phyloP scores from a whole-genome alignment of 208 protist genomes.

The Phytomonas sp. region DNA sequence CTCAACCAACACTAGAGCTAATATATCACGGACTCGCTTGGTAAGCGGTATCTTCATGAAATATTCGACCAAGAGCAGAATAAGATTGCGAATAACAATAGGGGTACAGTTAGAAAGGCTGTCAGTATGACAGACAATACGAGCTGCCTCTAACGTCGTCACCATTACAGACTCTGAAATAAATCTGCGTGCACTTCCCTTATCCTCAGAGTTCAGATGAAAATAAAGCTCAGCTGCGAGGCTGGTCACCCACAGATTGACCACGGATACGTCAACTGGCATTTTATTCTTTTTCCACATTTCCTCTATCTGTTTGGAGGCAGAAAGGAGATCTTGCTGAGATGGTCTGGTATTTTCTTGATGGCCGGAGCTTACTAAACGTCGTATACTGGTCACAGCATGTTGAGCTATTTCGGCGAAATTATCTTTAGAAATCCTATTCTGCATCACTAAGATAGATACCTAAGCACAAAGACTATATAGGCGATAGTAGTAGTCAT shows the following conservation, averaged over 20 bases:
- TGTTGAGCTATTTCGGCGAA: conserved; percentile 54
- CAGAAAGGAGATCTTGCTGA: conserved; percentile 41
- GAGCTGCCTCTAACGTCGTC: conserved; percentile 33
- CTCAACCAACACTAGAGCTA: background rate
- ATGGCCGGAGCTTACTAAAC: conserved; percentile 31
- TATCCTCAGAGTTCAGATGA: conserved; percentile 17
- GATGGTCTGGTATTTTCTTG: conserved; percentile 30
- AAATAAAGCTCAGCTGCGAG: conserved; percentile 28
- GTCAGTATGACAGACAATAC: conserved; percentile 23
- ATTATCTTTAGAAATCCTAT: conserved; percentile 36
- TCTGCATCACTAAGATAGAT: conserved; percentile 6
- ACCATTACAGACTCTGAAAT: conserved; percentile 41
- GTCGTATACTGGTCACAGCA: conserved; percentile 45
- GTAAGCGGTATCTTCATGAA: conserved; percentile 14
- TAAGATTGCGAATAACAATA: conserved; percentile 18
- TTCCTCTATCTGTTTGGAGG: conserved; percentile 44
- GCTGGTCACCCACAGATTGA: conserved; percentile 25
- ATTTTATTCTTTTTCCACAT: conserved; percentile 23
- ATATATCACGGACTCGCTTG: conserved; percentile 1
- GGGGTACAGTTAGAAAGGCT: conserved; percentile 7
- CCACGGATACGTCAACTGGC: conserved; percentile 17
- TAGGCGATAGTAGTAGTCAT: background rate
- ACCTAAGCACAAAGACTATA: background rate
- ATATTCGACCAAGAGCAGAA: conserved; percentile 25
- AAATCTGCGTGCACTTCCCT: background rate